Percentiles rank a stretch among this genome's conserved stretches.
Evolutionary conservation across 129 eudicot genomes (phyloP).

Genomic region (Rutidosis leptorrhynchoides): DNA sequence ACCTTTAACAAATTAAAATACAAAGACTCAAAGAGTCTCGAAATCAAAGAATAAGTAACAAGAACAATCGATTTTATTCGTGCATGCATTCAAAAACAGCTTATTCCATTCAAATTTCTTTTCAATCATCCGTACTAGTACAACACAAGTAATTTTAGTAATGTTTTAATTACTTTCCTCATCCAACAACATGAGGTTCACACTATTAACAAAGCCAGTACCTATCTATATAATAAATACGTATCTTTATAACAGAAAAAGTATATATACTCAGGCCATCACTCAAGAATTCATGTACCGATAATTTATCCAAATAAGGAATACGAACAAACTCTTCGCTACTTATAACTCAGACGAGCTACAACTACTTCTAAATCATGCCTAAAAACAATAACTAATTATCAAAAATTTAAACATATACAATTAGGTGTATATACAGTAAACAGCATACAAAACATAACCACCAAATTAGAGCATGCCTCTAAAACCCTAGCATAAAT

Average conservation of each 20-base stretch:
- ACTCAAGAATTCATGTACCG: not conserved
- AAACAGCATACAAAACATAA: not conserved
- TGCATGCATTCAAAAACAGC: not conserved
- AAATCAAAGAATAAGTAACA: not conserved
- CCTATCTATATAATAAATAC: not conserved
- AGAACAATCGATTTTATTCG: slow-evolving; percentile 16
- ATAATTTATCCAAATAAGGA: not conserved
- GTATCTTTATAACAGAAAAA: not conserved
- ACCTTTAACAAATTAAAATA: slow-evolving; percentile 14
- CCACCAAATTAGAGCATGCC: not conserved
- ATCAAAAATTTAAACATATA: not conserved
- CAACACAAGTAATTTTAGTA: too few relatives aligned
- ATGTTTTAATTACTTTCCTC: slow-evolving; percentile 8
- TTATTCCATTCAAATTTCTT: not conserved
- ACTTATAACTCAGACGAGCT: too few relatives aligned
- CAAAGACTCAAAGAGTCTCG: not conserved
- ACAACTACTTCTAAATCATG: too few relatives aligned
- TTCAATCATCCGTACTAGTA: not conserved
- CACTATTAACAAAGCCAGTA: not conserved
- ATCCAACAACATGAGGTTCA: not conserved
- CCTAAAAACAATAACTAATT: too few relatives aligned
- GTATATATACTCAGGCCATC: slow-evolving; percentile 1
- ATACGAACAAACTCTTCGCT: too few relatives aligned
- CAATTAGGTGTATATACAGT: not conserved
- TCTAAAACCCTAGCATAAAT: too few relatives aligned